Evolutionary conservation across 2,329 filamentous ascomycete species (phyloP), one percentile per base, ranked within the genome.

Genomic region (Blumeriella jaapii): DNA sequence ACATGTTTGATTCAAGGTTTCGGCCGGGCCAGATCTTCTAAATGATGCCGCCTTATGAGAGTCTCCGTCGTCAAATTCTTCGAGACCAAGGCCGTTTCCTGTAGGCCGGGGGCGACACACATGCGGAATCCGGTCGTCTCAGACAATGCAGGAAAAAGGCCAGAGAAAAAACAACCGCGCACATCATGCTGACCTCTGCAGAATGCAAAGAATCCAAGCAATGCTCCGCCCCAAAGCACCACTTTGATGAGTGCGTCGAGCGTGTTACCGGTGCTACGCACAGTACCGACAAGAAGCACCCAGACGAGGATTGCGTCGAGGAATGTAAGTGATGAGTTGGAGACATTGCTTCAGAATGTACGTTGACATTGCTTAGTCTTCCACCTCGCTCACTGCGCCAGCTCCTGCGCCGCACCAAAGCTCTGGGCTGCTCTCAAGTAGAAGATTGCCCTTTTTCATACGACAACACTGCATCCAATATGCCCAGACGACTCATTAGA

Each of bases 251-350:
- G 67, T 98, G 91, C 62, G 86, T 89, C 53, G 87, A 94, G 74
- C 86, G 91, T 55, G 91, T 98, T 52, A 84, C 78, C 42, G 57
- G 57, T 41, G 60, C 63, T 49, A 54, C 69, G 53, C 75, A 85
- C 56, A 72, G 79, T 47, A 24, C 22, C 4, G 76, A 80, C 53
- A 69, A 71, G 63, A 76, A 78, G 64, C 78, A 68, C 37, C 67
- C 78, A 54, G 77, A 82, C 56, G 91, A 98, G 74, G 87, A 96
- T 69, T 98, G 91, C 57, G 85, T 96, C 51, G 91, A 98, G 71
- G 91, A 98, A 71, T 98, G 91, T 96, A 81, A 65, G 87, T 76
- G n/a, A n/a, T n/a, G n/a, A n/a, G n/a, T n/a, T n/a, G n/a, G n/a
- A n/a, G n/a, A n/a, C n/a, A n/a, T n/a, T 8, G 17, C 17, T 18